Base-by-base conservation (phyloP, 495 filamentous ascomycete species). In the Tuber brumale region DNA sequence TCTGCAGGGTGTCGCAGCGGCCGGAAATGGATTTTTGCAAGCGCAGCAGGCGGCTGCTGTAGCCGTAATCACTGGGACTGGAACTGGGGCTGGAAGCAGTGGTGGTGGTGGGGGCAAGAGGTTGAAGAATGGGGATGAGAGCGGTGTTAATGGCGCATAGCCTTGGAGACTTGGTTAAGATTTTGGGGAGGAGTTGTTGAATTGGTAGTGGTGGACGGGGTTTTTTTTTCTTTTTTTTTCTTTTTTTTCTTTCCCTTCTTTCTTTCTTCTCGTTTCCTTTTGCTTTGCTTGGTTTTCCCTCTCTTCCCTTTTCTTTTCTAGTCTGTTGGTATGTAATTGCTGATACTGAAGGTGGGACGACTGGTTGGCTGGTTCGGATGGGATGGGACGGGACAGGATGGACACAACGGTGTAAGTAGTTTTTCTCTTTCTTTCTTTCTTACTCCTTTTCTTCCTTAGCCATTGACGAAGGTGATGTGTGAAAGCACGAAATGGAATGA, bases 91-190 rank as follows among this genome's bases (percentile, higher is more conserved):
- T 69, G 14, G 78, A 16, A 72, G 74, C 37, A 75, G 69, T 72
- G 76, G 73, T 12, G 74, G 81, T 41, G 61, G 74, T 61, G 74
- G 76, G 7, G 69, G 79, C 71, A 80, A 72, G 76, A 77, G 61
- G 75, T 80, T 79, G 71, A 81, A 84, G 66, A 81, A 83, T 71
- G 61, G 74, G 79, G n/a, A 78, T 77, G 45, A 76, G 77, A 69
- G 75, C 72, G 18, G 79, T 81, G 72, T 70, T 77, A 66, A 75
- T 77, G 71, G 74, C 27, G 21, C 71, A 27, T 77, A 7, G 70
- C 48, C 48, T 57, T 23, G 23, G 48, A 57, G n/a, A 7, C 48
- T 10, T 9, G 12, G 8, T 19, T 0, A 23, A 51, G 48, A 51
- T 51, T 48, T 18, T 8, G 46, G 19, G 9, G 18, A 16, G 46